Conservation (phyloP, 1,139 yeast genomes). For the Candida freyschussii region DNA sequence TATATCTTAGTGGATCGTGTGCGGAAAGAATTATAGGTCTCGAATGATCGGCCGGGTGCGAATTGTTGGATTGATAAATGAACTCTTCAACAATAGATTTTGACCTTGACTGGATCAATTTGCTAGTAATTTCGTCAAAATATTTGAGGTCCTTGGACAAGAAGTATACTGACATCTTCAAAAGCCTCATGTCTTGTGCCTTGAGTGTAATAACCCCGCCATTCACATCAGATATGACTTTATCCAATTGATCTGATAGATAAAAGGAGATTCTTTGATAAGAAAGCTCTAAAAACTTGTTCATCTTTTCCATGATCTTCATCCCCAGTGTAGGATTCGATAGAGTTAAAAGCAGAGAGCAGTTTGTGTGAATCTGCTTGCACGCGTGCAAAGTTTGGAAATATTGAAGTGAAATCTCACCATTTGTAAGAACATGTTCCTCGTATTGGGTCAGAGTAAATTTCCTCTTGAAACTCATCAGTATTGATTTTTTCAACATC, state of each 20-base stretch:
- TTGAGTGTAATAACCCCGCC: conserved; percentile 6
- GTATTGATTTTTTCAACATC: conserved; percentile 48
- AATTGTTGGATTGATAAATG: conserved; percentile 38
- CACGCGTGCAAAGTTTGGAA: conserved; percentile 58
- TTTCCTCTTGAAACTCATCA: conserved; percentile 54
- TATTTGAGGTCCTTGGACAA: conserved; percentile 34
- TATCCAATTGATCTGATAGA: conserved; percentile 28
- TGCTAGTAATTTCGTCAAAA: conserved; percentile 48
- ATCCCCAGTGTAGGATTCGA: conserved; percentile 71
- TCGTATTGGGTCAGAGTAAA: conserved; percentile 74
- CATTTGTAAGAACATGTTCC: conserved; percentile 46
- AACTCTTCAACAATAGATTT: conserved; percentile 56
- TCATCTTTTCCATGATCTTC: conserved; percentile 60
- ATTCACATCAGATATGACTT: conserved; percentile 11
- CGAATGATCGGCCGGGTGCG: conserved; percentile 22
- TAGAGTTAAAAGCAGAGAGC: conserved; percentile 61
- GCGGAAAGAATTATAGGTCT: conserved; percentile 63
- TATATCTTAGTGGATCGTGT: conserved; percentile 75
- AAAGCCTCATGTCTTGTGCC: conserved; percentile 30
- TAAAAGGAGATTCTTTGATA: conserved; percentile 32
- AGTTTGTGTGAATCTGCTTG: conserved; percentile 58
- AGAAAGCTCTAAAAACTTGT: conserved; percentile 32
- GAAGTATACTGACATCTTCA: conserved; percentile 33
- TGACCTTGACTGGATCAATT: conserved; percentile 57
- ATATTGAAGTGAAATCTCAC: conserved; percentile 51